phyloP scores from a whole-genome alignment of 495 filamentous ascomycete genomes.

The Hyaloscypha finlandica region DNA sequence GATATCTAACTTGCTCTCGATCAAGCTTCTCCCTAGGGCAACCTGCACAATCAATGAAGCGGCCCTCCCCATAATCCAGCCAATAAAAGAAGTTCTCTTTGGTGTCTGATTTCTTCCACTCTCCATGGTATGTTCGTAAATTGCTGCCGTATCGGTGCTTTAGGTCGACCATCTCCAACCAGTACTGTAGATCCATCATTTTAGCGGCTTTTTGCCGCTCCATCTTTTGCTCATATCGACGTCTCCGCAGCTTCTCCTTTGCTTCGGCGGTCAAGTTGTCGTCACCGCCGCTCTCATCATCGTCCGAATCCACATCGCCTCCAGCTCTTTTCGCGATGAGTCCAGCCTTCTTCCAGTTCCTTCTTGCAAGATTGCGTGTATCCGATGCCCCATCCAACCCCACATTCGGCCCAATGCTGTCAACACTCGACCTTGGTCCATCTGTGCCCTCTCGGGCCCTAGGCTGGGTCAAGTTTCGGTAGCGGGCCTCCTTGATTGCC shows the following conservation, averaged over 20 bases:
- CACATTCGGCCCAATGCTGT: background rate
- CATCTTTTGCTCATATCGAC: slow-evolving; percentile 45
- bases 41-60: slow-evolving; percentile 53
- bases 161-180: slow-evolving; percentile 88
- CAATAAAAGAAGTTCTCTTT: slow-evolving; percentile 94
- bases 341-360: slow-evolving; percentile 74
- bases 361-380: slow-evolving; percentile 48
- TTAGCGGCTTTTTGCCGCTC: slow-evolving; percentile 60
- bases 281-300: slow-evolving; percentile 36
- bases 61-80: slow-evolving; percentile 83
- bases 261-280: slow-evolving; percentile 40
- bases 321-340: slow-evolving; percentile 71
- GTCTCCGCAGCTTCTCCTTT: slow-evolving; percentile 39
- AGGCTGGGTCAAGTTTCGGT: slow-evolving; percentile 54
- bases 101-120: slow-evolving; percentile 77
- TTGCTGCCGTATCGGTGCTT: slow-evolving; percentile 90
- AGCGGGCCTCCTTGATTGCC: slow-evolving; percentile 65
- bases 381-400: slow-evolving; percentile 21
- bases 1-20: slow-evolving; percentile 70
- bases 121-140: slow-evolving; percentile 77
- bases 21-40: slow-evolving; percentile 69
- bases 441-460: slow-evolving; percentile 36
- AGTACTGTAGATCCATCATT: slow-evolving; percentile 87
- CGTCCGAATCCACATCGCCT: slow-evolving; percentile 54
- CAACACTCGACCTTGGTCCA: slow-evolving; percentile 14